phyloP scores from a whole-genome alignment of 1,139 yeast species.

The Taphrina flavorubra region DNA sequence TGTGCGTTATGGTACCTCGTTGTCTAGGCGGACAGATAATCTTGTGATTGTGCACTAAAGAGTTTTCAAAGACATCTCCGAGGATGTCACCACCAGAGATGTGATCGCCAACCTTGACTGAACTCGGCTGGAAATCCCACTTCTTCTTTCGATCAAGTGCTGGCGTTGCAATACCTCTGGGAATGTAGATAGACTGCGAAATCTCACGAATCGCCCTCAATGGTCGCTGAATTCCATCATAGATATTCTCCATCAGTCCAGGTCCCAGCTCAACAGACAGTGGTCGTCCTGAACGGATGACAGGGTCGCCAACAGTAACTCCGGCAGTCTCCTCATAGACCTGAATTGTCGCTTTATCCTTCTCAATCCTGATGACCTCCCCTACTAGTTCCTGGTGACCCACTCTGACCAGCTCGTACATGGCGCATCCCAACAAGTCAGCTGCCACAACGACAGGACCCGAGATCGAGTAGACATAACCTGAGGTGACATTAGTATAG shows the following conservation, averaged over 20 bases:
- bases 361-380: conserved; percentile 95
- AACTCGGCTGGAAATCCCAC: conserved; percentile 81
- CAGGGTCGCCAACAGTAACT: conserved; percentile 98
- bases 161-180: conserved; percentile 98
- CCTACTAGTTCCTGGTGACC: conserved; percentile 97
- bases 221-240: conserved; percentile 99
- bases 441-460: conserved; percentile 83
- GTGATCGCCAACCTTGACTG: conserved; percentile 89
- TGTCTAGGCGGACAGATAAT: conserved; percentile 97
- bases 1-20: conserved; percentile 90
- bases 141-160: conserved; percentile 79
- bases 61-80: conserved; percentile 92
- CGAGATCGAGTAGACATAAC: conserved; percentile 42
- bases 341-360: conserved; percentile 96
- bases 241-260: conserved; percentile 97
- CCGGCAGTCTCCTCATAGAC: conserved; percentile 98
- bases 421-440: conserved; percentile 98
- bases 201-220: conserved; percentile 84
- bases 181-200: conserved; percentile 91
- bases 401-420: conserved; percentile 87
- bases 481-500: neutral
- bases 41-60: conserved; percentile 88
- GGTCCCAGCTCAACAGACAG: conserved; percentile 98
- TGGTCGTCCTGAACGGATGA: conserved; percentile 95
- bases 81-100: conserved; percentile 97